Evolutionary conservation across 805 yeast genomes (phyloP).

Genomic region (Candida gorgasii): DNA sequence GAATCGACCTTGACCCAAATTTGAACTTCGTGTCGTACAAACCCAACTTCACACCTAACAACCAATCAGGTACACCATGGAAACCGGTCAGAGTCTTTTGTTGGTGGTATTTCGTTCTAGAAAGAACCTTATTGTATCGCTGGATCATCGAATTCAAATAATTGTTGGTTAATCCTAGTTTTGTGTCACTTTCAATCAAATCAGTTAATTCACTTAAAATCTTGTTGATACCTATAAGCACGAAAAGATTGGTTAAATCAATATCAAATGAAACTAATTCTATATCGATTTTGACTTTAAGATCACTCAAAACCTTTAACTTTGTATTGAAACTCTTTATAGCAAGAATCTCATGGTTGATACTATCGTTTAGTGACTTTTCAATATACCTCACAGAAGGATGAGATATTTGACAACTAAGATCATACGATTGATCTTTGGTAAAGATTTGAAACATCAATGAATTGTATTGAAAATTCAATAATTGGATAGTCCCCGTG

Average conservation of each 20-base stretch:
- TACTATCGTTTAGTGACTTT: constrained; percentile 16
- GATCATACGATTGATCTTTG: constrained; percentile 33
- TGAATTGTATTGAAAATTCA: constrained; percentile 36
- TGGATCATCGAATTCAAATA: constrained; percentile 25
- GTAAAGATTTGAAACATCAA: constrained; percentile 35
- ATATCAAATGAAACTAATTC: constrained; percentile 22
- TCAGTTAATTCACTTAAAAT: constrained; percentile 28
- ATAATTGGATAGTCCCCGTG: constrained; percentile 18
- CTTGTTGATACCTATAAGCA: constrained; percentile 31
- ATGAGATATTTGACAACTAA: constrained; percentile 33
- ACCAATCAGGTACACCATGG: constrained; percentile 34
- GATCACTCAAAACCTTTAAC: constrained; percentile 27
- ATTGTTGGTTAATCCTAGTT: constrained; percentile 29
- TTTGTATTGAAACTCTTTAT: constrained; percentile 20
- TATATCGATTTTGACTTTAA: constrained; percentile 24
- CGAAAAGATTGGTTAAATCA: constrained; percentile 31
- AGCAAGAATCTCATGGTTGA: constrained; percentile 2
- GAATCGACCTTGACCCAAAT: constrained; percentile 41
- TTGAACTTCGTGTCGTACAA: constrained; percentile 20
- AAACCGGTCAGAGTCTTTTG: constrained; percentile 18
- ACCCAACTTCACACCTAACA: constrained; percentile 24
- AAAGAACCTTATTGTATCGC: constrained; percentile 12
- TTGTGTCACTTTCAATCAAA: constrained; percentile 24
- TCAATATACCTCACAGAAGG: constrained; percentile 34
- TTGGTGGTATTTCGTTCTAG: constrained; percentile 1